phyloP scores from a whole-genome alignment of 2,329 filamentous ascomycete genomes.

The Ceratocystis smalleyi region DNA sequence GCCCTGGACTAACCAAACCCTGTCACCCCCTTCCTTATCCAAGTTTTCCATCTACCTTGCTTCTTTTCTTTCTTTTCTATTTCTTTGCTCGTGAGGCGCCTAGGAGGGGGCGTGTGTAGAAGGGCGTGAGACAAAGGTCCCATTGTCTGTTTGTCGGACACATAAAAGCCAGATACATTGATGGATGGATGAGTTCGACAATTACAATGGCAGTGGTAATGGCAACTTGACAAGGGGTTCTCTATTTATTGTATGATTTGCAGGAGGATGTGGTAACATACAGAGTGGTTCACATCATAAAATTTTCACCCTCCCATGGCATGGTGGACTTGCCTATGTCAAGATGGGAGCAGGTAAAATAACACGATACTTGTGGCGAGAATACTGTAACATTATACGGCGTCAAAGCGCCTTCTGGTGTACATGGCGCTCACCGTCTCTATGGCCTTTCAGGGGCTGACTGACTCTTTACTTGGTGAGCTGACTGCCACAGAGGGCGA shows the following conservation, averaged over 20 bases:
- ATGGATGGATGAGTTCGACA: neutral
- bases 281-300: neutral
- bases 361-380: neutral
- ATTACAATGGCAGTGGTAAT: neutral
- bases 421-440: no score
- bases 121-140: neutral
- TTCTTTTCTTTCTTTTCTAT: neutral
- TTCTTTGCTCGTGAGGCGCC: neutral
- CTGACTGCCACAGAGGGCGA: no score
- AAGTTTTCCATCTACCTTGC: neutral
- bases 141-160: neutral
- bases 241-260: neutral
- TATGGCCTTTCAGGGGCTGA: no score
- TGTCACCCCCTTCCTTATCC: neutral
- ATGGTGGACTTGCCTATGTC: neutral
- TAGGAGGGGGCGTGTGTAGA: neutral
- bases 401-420: neutral
- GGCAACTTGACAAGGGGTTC: neutral
- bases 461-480: no score
- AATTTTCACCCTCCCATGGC: neutral
- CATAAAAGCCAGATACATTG: neutral
- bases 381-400: neutral
- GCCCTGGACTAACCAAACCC: neutral
- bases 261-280: slow-evolving; percentile 3
- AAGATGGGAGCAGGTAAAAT: neutral